A percentile compares a stretch with the other conserved stretches of the same genome.
Evolutionary conservation across 768 basidiomycete species (phyloP).

Genomic region (Phaeotremella skinneri): DNA sequence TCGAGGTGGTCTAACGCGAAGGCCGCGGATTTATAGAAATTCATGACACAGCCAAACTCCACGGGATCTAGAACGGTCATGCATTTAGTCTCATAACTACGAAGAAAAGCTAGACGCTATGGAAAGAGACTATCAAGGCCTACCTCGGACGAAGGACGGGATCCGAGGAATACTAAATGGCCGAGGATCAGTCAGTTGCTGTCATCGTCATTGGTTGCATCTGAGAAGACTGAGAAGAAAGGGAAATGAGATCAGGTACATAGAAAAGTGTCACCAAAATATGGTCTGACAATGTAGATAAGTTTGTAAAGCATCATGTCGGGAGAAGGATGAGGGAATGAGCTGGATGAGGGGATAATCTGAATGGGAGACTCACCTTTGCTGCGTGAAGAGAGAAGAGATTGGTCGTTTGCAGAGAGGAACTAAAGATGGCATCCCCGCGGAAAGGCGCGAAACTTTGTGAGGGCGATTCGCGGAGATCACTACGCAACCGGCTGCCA

Average conservation of each 20-base stretch:
- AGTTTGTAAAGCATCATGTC: conserved; percentile 41
- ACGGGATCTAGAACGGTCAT: conserved; percentile 1
- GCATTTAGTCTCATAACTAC: conserved; percentile 5
- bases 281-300: conserved; percentile 52
- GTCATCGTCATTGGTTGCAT: neutral
- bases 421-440: too few relatives aligned
- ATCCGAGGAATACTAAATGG: too few relatives aligned
- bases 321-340: neutral
- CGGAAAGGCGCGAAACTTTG: too few relatives aligned
- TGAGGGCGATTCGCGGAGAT: too few relatives aligned
- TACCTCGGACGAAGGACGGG: too few relatives aligned
- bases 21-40: conserved; percentile 92
- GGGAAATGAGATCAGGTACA: conserved; percentile 25
- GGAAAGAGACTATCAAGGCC: too few relatives aligned
- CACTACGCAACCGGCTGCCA: too few relatives aligned
- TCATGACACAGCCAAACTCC: conserved; percentile 59
- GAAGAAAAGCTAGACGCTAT: neutral
- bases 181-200: too few relatives aligned
- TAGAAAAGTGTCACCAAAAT: conserved; percentile 33
- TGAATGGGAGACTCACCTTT: neutral
- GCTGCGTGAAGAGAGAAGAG: too few relatives aligned
- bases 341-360: neutral
- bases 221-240: conserved; percentile 10
- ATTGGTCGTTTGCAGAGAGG: too few relatives aligned
- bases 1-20: conserved; percentile 79